Evolutionary conservation across 1,284 basidiomycete species (phyloP).

Genomic region (Tilletia setariae): DNA sequence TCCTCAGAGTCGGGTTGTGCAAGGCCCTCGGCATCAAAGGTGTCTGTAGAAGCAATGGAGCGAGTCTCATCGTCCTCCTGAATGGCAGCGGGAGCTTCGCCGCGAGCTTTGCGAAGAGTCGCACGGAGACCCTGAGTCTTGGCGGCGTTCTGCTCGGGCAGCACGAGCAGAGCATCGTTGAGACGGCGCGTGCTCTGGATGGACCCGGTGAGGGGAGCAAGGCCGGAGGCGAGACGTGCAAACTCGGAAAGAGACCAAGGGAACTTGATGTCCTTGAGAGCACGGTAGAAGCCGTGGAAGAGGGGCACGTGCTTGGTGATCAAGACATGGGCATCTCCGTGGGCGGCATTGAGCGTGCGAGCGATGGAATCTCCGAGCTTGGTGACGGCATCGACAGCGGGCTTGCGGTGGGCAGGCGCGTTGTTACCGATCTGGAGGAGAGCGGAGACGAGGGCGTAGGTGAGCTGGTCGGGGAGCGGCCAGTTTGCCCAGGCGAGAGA

Average conservation of each 20-base stretch:
- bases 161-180: constrained; percentile 58
- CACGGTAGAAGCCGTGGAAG: constrained; percentile 80
- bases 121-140: constrained; percentile 55
- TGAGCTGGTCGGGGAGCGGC: constrained; percentile 48
- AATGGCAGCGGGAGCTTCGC: constrained; percentile 34
- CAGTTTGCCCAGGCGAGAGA: constrained; percentile 37
- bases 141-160: constrained; percentile 53
- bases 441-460: constrained; percentile 40
- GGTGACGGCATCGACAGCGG: constrained; percentile 58
- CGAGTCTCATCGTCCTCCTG: constrained; percentile 29
- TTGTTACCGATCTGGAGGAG: constrained; percentile 65
- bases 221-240: constrained; percentile 63
- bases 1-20: constrained; percentile 40
- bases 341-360: constrained; percentile 23
- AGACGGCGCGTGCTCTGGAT: constrained; percentile 61
- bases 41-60: constrained; percentile 51
- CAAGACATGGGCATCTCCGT: constrained; percentile 67
- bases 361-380: constrained; percentile 27
- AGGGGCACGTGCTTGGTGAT: constrained; percentile 70
- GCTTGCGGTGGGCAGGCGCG: constrained; percentile 61
- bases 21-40: constrained; percentile 54
- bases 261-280: constrained; percentile 73
- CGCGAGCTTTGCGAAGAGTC: constrained; percentile 26
- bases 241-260: constrained; percentile 71
- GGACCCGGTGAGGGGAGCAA: constrained; percentile 63